Percentiles rank a stretch among this genome's conserved stretches.
Conservation (phyloP, 164 flowering plant genomes). For the Litsea cubeba region DNA sequence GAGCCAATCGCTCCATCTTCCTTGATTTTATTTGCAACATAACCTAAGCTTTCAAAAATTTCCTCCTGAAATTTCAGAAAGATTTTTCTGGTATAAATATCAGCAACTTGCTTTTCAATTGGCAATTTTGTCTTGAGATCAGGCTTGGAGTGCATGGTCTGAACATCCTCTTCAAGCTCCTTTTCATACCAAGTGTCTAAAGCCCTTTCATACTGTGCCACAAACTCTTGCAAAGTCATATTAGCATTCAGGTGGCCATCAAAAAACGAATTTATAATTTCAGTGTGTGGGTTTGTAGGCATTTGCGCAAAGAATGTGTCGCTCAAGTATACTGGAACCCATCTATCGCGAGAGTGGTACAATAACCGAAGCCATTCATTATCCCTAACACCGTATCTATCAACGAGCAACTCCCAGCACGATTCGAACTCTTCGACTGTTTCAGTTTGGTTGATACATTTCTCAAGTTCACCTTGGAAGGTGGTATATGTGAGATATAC, state of each 20-base stretch:
- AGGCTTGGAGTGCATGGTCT: conserved; percentile 65
- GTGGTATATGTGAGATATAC: conserved; percentile 25
- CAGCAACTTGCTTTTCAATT: conserved; percentile 85
- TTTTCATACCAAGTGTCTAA: conserved; percentile 40
- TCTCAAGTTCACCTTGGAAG: conserved; percentile 42
- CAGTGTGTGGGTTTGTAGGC: conserved; percentile 34
- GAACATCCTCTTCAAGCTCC: conserved; percentile 57
- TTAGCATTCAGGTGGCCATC: conserved; percentile 71
- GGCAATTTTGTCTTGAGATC: conserved; percentile 74
- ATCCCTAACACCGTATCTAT: conserved; percentile 45
- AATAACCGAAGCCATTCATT: conserved; percentile 60
- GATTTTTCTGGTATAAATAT: conserved; percentile 54
- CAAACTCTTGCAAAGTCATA: conserved; percentile 43
- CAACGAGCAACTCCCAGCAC: conserved; percentile 48
- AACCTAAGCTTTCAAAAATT: conserved; percentile 71
- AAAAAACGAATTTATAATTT: conserved; percentile 43
- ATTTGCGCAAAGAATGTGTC: conserved; percentile 59
- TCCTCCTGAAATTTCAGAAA: conserved; percentile 81
- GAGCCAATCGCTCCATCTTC: conserved; percentile 54
- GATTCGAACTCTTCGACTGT: conserved; percentile 56
- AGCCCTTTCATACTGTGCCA: conserved; percentile 56
- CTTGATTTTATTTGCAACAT: conserved; percentile 68
- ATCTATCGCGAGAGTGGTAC: conserved; percentile 43
- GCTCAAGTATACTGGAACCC: conserved; percentile 62
- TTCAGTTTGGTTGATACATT: conserved; percentile 35